Base-by-base conservation (phyloP, 1,284 basidiomycete species). In the Rhodotorula sp. region DNA sequence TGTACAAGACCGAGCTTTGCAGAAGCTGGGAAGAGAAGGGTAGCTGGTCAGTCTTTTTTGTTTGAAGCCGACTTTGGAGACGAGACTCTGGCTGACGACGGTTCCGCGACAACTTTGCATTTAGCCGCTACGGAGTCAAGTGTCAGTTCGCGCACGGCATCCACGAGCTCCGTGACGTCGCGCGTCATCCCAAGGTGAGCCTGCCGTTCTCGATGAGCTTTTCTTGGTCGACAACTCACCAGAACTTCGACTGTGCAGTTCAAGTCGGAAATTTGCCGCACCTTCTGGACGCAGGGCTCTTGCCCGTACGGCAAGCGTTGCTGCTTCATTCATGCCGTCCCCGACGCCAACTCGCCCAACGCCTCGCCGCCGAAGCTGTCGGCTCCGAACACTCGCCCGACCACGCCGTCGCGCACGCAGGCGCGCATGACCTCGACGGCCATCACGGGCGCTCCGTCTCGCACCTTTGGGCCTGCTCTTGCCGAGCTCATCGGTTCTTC, bases 11-110 rank as follows among this genome's bases (percentile, higher is more conserved):
- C 0, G 92, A 95, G 79, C 77, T 94, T 48, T 95, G 92, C 81
- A 84, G 92, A 72, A 93, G 91, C 79, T 95, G 92, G 91, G 92
- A 93, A 80, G 92, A 95, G 82, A 93, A 92, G 79, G 91, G 91
- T 2, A 83, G 84, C n/a, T 95, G 93, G 71, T 72, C 10, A 24
- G 70, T 44, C 24, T 15, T 29, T n/a, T 24, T 22, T 30, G 0
- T 14, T n/a, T 4, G 4, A 20, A 14, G 33, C 24, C n/a, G 29
- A 15, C 18, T 17, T 17, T n/a, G 7, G n/a, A 15, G 3, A 18
- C 26, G 20, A 24, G 33, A 0, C 5, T 22, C 24, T 7, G 29
- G 42, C 49, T 46, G 42, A 44, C 55, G 14, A n/a, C 8, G 5
- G 24, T 46, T 29, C 2, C 22, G 42, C 42, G 29, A 4, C 24